Evolutionary conservation across 345 rosid genomes (phyloP).

Genomic region (Aquilaria sinensis): DNA sequence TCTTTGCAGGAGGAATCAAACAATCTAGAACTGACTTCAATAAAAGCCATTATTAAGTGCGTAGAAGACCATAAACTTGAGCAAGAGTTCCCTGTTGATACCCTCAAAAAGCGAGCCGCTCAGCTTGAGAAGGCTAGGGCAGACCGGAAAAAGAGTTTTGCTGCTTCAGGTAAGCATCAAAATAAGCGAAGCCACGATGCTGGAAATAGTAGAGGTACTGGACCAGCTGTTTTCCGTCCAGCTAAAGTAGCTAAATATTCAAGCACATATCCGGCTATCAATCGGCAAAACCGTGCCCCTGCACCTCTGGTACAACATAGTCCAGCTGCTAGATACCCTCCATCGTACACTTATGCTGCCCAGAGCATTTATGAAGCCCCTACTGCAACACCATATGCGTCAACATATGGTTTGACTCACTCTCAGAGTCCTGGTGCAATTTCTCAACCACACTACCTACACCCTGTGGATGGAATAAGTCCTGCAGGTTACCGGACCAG

Average conservation of each 20-base stretch:
- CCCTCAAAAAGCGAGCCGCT: conserved; percentile 32
- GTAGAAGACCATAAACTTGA: conserved; percentile 58
- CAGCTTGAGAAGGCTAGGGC: conserved; percentile 40
- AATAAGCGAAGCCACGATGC: conserved; percentile 35
- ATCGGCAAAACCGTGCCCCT: conserved; percentile 29
- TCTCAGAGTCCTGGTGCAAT: conserved; percentile 28
- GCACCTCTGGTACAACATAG: conserved; percentile 26
- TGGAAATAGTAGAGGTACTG: conserved; percentile 21
- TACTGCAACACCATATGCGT: conserved; percentile 15
- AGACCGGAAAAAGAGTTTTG: conserved; percentile 37
- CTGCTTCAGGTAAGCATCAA: conserved; percentile 27
- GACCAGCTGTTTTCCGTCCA: conserved; percentile 31
- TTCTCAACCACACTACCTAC: conserved; percentile 34
- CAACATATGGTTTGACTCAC: conserved; percentile 29
- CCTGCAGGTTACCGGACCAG: conserved; percentile 18
- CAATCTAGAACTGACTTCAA: conserved; percentile 37
- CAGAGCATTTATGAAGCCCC: conserved; percentile 36
- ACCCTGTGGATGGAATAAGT: conserved; percentile 20
- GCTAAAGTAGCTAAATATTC: conserved; percentile 41
- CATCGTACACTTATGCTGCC: conserved; percentile 29
- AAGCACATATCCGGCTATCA: conserved; percentile 26
- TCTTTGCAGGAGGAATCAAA: conserved; percentile 45
- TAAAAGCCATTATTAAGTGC: conserved; percentile 47
- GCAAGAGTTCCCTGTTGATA: conserved; percentile 34
- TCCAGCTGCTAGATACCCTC: conserved; percentile 38